Percentiles rank a stretch among this genome's conserved stretches.
Conservation (phyloP, 768 basidiomycete genomes). For the Roridomyces roridus region DNA sequence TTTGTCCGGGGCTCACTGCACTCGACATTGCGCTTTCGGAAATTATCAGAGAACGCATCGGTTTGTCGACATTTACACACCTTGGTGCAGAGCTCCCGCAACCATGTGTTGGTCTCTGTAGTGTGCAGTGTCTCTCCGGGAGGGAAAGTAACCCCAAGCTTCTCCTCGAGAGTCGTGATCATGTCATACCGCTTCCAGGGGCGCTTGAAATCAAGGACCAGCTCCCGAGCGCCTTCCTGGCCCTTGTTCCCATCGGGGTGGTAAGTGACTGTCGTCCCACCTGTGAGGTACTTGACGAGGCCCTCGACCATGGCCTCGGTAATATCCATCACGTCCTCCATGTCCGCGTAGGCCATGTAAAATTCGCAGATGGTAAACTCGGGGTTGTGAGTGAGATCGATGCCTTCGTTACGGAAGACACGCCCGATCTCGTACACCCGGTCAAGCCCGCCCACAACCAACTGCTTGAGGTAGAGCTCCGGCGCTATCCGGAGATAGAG, state of each 20-base stretch:
- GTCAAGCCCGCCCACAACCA: conserved; percentile 96
- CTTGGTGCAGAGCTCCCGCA: conserved; percentile 85
- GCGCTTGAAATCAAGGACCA: conserved; percentile 85
- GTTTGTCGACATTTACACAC: conserved; percentile 41
- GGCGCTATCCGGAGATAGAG: conserved; percentile 97
- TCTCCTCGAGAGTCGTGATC: conserved; percentile 95
- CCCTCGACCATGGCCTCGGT: conserved; percentile 92
- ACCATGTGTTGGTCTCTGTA: conserved; percentile 85
- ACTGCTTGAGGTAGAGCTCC: conserved; percentile 97
- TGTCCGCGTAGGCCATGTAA: conserved; percentile 99
- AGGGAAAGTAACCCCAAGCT: conserved; percentile 91
- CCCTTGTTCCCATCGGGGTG: conserved; percentile 95
- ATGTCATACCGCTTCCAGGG: conserved; percentile 99
- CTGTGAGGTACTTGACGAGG: conserved; percentile 85
- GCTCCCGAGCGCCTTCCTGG: conserved; percentile 61
- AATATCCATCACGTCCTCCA: conserved; percentile 98
- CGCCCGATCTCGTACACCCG: conserved; percentile 98
- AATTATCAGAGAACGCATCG: background rate
- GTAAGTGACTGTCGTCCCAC: conserved; percentile 80
- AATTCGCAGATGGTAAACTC: conserved; percentile 99
- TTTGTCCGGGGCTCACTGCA: conserved; percentile 97
- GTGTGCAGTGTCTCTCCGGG: conserved; percentile 90
- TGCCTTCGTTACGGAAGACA: conserved; percentile 98
- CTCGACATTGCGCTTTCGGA: conserved; percentile 85
- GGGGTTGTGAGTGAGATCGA: conserved; percentile 98